A percentile compares a stretch with the other conserved stretches of the same genome.
Evolutionary conservation across 139 green algal genomes (phyloP).

Genomic region (Closterium sp.): DNA sequence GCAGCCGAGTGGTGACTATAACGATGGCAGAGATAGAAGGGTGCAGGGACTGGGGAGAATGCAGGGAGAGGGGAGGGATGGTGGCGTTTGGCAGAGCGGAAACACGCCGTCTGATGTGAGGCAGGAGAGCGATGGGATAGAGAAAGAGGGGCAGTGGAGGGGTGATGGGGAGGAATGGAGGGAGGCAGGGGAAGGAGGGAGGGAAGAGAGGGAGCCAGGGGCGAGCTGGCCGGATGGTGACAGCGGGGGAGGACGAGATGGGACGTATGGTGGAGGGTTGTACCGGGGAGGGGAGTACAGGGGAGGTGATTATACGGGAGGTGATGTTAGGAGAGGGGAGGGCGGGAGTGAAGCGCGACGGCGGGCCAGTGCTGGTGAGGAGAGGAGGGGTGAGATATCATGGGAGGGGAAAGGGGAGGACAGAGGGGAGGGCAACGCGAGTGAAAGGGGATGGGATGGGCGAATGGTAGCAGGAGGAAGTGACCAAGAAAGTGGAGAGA

Average conservation of each 20-base stretch:
- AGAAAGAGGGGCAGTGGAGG: not conserved
- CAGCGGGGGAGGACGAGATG: not conserved
- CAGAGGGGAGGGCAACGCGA: not conserved
- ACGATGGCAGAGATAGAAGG: not conserved
- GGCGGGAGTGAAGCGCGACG: not conserved
- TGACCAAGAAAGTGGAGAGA: slow-evolving; percentile 23
- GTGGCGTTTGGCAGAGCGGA: not conserved
- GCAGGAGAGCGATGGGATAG: not conserved
- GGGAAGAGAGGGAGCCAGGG: not conserved
- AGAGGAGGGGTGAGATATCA: slow-evolving; percentile 6
- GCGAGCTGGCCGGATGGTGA: not conserved
- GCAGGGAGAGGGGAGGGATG: not conserved
- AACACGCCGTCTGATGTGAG: not conserved
- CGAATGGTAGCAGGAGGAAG: slow-evolving; percentile 22
- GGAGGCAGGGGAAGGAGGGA: not conserved
- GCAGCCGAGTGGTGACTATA: not conserved
- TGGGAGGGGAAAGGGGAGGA: not conserved
- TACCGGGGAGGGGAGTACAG: no score
- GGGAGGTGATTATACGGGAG: no score
- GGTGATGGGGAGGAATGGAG: slow-evolving; percentile 1
- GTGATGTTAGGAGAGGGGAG: slow-evolving; percentile 28
- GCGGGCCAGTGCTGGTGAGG: not conserved
- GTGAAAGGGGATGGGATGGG: not conserved
- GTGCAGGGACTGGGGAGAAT: not conserved
- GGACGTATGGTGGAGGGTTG: not conserved